Conservation (phyloP, 225 moss, liverwort and hornwort species). For the Takakia lepidozioides region DNA sequence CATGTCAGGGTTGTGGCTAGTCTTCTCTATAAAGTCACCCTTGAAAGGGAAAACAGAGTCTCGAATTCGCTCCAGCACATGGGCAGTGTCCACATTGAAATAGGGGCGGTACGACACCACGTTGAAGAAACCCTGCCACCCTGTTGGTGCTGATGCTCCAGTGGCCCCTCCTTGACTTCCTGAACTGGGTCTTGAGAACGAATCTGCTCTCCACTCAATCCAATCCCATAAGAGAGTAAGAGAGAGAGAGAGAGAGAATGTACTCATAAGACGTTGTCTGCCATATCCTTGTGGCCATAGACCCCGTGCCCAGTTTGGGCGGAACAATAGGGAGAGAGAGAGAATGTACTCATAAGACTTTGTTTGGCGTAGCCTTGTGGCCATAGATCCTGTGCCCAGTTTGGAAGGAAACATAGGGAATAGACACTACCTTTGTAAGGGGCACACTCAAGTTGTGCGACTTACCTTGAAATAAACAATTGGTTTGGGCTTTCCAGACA, state of each 20-base stretch:
- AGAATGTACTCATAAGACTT: no score
- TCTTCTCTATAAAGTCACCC: conserved; percentile 99
- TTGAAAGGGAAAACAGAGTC: conserved; percentile 93
- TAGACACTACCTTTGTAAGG: no score
- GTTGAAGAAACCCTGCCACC: conserved; percentile 83
- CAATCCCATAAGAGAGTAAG: conserved; percentile 8
- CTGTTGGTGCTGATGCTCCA: conserved; percentile 41
- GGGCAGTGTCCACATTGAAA: conserved; percentile 91
- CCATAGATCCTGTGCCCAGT: no score
- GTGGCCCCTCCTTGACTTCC: conserved; percentile 61
- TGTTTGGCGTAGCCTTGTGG: no score
- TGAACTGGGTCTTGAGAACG: conserved; percentile 78
- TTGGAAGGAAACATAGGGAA: no score
- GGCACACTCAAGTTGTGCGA: no score
- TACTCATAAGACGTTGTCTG: no score
- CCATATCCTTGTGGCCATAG: no score
- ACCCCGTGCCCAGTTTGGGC: no score
- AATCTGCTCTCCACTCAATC: conserved; percentile 41
- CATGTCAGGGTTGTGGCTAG: conserved; percentile 99
- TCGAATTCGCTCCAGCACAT: conserved; percentile 75
- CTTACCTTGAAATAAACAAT: no score
- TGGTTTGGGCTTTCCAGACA: no score
- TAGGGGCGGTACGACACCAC: conserved; percentile 89
- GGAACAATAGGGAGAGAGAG: no score
- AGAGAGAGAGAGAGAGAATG: background rate